Percentiles rank a stretch among this genome's conserved stretches.
Conservation (phyloP, 805 yeast genomes). For the Cyberlindnera suaveolens region DNA sequence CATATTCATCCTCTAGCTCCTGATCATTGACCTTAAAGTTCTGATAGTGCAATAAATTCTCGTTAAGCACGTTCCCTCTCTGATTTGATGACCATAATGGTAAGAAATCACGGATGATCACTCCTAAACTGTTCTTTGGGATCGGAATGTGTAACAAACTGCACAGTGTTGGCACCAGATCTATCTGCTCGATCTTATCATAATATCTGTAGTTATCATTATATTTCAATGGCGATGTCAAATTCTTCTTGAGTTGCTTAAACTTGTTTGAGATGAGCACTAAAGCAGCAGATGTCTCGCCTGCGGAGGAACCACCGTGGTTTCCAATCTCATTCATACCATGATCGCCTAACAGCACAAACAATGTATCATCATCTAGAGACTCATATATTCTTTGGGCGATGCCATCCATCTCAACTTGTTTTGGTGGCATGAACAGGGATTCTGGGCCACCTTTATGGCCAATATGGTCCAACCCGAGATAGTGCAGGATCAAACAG, state of each 20-base stretch:
- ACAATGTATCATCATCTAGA: slow-evolving; percentile 45
- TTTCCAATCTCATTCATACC: slow-evolving; percentile 96
- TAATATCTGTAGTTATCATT: slow-evolving; percentile 48
- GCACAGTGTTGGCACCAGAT: slow-evolving; percentile 81
- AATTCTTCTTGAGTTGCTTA: slow-evolving; percentile 16
- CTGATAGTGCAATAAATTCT: slow-evolving; percentile 54
- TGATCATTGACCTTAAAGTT: slow-evolving; percentile 34
- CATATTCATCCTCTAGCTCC: slow-evolving; percentile 7
- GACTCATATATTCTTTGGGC: slow-evolving; percentile 45
- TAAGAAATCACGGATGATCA: slow-evolving; percentile 53
- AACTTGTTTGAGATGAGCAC: slow-evolving; percentile 62
- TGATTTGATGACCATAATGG: slow-evolving; percentile 39
- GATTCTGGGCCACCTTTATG: slow-evolving; percentile 93
- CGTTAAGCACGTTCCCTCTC: slow-evolving; percentile 33
- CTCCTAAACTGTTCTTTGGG: slow-evolving; percentile 85
- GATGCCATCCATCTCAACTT: slow-evolving; percentile 76
- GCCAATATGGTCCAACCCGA: slow-evolving; percentile 96
- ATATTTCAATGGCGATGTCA: slow-evolving; percentile 19
- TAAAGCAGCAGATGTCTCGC: slow-evolving; percentile 88
- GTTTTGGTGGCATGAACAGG: slow-evolving; percentile 74
- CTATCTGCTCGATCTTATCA: slow-evolving; percentile 60
- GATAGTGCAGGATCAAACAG: slow-evolving; percentile 76
- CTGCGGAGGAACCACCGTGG: slow-evolving; percentile 92
- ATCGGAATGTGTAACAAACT: slow-evolving; percentile 75
- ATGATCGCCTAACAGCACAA: slow-evolving; percentile 86